phyloP scores from a whole-genome alignment of 2,329 filamentous ascomycete genomes.

The Fusarium tuaranense region DNA sequence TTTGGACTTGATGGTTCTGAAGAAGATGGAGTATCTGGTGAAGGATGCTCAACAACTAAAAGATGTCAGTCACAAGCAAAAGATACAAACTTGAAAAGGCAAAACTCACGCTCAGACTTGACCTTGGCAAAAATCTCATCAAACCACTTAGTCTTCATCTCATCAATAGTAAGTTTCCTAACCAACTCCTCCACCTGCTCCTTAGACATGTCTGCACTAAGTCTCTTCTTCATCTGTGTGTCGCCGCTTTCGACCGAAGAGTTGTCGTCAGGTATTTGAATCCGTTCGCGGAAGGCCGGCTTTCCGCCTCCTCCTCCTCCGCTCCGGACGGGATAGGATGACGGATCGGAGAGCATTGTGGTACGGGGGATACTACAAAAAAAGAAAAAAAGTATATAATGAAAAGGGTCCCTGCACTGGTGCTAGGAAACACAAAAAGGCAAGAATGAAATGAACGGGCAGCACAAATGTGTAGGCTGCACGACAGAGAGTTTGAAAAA shows the following conservation, averaged over 20 bases:
- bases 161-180: conserved; percentile 38
- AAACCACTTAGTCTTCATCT: conserved; percentile 43
- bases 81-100: background rate
- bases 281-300: background rate
- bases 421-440: background rate
- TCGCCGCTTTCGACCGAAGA: conserved; percentile 36
- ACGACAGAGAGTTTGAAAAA: background rate
- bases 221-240: conserved; percentile 33
- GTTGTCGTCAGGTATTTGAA: conserved; percentile 38
- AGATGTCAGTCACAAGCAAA: background rate
- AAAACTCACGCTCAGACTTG: conserved; percentile 40
- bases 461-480: background rate
- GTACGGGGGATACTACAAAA: background rate
- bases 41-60: conserved; percentile 36
- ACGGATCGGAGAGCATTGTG: conserved; percentile 31
- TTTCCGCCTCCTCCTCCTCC: background rate
- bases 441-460: background rate
- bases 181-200: conserved; percentile 42
- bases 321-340: conserved; percentile 18
- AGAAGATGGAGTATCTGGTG: conserved; percentile 34
- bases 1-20: conserved; percentile 36
- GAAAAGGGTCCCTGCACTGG: background rate
- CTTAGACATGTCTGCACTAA: conserved; percentile 42
- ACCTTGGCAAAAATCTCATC: conserved; percentile 44
- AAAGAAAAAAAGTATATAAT: background rate